Conservation (phyloP, 768 basidiomycete species). For the Polyporus arcularius region DNA sequence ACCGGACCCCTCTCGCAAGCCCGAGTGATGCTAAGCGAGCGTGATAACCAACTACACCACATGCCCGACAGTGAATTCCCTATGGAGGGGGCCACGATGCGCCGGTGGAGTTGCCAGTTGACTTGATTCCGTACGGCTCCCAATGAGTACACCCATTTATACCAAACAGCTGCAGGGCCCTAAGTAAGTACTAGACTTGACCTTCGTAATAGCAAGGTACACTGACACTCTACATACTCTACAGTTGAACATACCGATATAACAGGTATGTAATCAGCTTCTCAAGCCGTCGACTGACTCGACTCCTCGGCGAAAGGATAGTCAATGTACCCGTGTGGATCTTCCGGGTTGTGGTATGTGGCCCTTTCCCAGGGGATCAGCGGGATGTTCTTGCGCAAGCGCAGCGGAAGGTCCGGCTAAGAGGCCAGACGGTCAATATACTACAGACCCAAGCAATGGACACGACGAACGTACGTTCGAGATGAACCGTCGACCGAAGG, state of each 20-base stretch:
- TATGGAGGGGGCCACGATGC: no score
- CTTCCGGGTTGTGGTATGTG: neutral
- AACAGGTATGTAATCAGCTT: no score
- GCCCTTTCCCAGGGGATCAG: neutral
- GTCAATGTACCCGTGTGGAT: conserved; percentile 12
- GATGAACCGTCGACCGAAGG: conserved; percentile 26
- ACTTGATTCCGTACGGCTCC: no score
- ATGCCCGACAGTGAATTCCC: neutral
- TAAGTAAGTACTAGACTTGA: no score
- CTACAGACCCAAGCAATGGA: neutral
- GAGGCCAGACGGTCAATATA: neutral
- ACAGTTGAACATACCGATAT: no score
- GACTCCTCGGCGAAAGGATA: conserved; percentile 11
- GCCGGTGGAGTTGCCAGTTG: no score
- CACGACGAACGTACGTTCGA: conserved; percentile 22
- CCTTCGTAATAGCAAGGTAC: no score
- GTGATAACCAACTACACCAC: conserved; percentile 1
- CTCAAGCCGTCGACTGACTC: neutral
- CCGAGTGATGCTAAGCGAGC: neutral
- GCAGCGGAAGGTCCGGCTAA: conserved; percentile 22
- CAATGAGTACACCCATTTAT: no score
- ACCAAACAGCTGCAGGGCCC: no score
- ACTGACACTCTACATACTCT: no score
- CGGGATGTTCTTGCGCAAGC: conserved; percentile 12
- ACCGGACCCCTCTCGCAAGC: neutral